Evolutionary conservation across 2,329 filamentous ascomycete genomes (phyloP).

Genomic region (Penicillium sp.): DNA sequence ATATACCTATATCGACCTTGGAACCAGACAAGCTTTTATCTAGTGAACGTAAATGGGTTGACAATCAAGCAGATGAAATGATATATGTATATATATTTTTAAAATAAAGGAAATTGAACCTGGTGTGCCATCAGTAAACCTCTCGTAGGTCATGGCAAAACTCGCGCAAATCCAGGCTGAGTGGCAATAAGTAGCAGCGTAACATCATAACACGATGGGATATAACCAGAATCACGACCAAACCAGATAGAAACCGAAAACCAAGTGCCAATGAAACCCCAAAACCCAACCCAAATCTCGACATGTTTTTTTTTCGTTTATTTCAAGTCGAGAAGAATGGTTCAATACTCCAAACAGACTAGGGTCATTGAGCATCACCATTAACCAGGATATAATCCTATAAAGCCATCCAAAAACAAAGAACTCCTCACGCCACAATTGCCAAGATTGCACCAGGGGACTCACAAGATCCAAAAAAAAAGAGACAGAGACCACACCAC

Average conservation of each 20-base stretch:
- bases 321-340: background rate
- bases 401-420: constrained; percentile 5
- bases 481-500: background rate
- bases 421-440: constrained; percentile 14
- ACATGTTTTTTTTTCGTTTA: background rate
- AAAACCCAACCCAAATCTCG: background rate
- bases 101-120: background rate
- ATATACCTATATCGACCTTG: no score
- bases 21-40: no score
- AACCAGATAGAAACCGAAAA: constrained; percentile 8
- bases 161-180: background rate
- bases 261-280: constrained; percentile 2
- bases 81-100: background rate
- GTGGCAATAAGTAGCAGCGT: constrained; percentile 19
- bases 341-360: background rate
- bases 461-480: constrained; percentile 3
- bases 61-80: background rate
- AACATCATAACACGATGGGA: constrained; percentile 29
- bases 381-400: background rate
- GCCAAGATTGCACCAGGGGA: constrained; percentile 12
- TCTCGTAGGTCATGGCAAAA: constrained; percentile 2
- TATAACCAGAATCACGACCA: constrained; percentile 22
- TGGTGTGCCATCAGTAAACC: background rate
- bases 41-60: no score
- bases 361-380: background rate